Conservation (phyloP, 257 asterid genomes). For the Solanum chiquidenum region DNA sequence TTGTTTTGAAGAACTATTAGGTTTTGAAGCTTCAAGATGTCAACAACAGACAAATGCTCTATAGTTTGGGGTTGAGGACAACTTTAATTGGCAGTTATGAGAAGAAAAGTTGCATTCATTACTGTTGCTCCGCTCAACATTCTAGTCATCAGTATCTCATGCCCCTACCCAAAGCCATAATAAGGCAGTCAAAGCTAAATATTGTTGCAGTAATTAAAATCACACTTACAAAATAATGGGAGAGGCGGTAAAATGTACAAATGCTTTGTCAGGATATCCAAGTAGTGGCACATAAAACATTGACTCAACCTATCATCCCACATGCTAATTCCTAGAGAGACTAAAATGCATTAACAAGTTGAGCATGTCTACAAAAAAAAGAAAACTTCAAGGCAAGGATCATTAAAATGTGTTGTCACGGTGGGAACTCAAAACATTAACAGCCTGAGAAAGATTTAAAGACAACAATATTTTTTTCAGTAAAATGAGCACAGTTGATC, state of each 20-base stretch:
- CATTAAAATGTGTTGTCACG: background rate
- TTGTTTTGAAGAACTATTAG: slow-evolving; percentile 86
- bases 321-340: background rate
- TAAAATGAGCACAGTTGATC: no score
- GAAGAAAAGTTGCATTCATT: slow-evolving; percentile 91
- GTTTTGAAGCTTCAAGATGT: slow-evolving; percentile 84
- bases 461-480: background rate
- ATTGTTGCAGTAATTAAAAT: background rate
- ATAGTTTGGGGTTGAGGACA: slow-evolving; percentile 96
- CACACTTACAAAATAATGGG: background rate
- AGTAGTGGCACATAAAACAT: background rate
- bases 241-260: background rate
- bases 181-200: background rate
- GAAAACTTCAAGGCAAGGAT: background rate
- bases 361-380: background rate
- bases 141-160: slow-evolving; percentile 93
- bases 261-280: background rate
- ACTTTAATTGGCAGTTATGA: slow-evolving; percentile 72
- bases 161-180: slow-evolving; percentile 39
- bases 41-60: slow-evolving; percentile 88
- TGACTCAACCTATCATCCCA: background rate
- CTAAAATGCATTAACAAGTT: background rate
- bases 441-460: background rate
- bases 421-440: background rate
- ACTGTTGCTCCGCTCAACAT: slow-evolving; percentile 94